Base-by-base conservation (phyloP, 257 asterid genomes). In the Marsdenia floribunda region DNA sequence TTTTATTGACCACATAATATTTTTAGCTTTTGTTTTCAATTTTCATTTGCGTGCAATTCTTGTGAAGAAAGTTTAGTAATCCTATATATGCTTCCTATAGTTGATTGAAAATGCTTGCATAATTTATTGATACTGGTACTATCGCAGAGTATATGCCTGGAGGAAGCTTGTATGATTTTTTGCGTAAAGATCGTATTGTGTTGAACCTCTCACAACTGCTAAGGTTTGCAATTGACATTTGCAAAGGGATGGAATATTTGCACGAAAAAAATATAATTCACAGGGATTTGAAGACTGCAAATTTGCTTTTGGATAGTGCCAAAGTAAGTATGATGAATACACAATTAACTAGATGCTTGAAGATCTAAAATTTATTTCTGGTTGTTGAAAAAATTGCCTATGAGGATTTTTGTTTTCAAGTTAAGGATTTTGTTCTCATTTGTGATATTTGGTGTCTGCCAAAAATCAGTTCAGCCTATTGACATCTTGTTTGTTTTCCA, bases 191-290 rank as follows among this genome's bases (percentile, higher is more conserved):
- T 81, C 93, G 79, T 79, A 80, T 49, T n/a, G 75, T 54, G 58
- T 76, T 91, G 86, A 85, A 86, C 83, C 87, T 91, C 75, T 84
- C 91, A 4, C 90, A 85, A 81, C 81, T 88, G 84, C 82, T 93
- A 86, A 88, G 83, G 83, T 90, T 87, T 60, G 89, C 96, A 65
- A 87, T 88, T 76, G 98, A 93, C 84, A 88, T 90, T 83, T 91
- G 96, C 90, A 84, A 88, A 80, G 98, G 97, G 75, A 91, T 93
- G 97, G 96, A 88, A 77, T 93, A 91, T 80, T 84, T 91, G 88
- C 98, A 93, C 78, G 91, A 86, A 68, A 86, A 88, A 37, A 82
- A 91, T 77, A 85, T 93, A 71, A 88, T 93, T 74, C 98, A 93
- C 81, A 81, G 98, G 82, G 98, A 93, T 87, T 79, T 93, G 82